Evolutionary conservation across 148 eudicot genomes (phyloP), one percentile per base, ranked within the genome.

Genomic region (Rheum nobile): DNA sequence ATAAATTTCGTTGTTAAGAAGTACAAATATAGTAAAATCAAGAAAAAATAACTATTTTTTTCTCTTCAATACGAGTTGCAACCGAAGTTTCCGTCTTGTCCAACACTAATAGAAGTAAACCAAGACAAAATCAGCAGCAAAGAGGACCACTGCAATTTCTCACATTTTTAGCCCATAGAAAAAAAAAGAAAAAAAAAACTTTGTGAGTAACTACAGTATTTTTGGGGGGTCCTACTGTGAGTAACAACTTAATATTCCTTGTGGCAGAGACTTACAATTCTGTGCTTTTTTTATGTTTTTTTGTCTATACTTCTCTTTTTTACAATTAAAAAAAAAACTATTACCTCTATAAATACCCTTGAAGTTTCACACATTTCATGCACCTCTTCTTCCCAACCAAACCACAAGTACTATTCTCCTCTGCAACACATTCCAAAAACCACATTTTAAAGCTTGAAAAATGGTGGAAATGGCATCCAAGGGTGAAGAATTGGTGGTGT

Each of bases 401-500:
- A 22, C 24, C 24, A 54, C 61, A 54, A 54, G 28, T 9, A 54
- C 24, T 1, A 28, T 54, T 22, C 1, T 54, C 61, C 59, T 22
- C 2, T 54, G 2, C 61, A 54, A 54, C 61, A 54, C 61, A 52
- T 52, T 22, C 26, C 61, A 14, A 2, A 46, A 46, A 16, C 19
- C 52, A 46, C 0, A 6, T 19, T 50, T 21, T 21, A 26, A 57
- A 57, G 65, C 32, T 12, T 57, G 31, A 24, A 28, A 38, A 28
- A 57, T 26, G 2, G 1, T 4, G 32, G 63, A 55, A 55, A 86
- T 88, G 92, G 82, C 92, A 72, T 84, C 89, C 21, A 70, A 74
- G 37, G 87, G 78, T 21, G 93, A 88, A 71, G 82, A 87, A 61
- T 86, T 90, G 26, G 88, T 85, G 13, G 88, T 89, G 68, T 79